Percentiles rank a stretch among this genome's conserved stretches.
Evolutionary conservation across 1,284 basidiomycete species (phyloP).

Genomic region (Testicularia cyperi): DNA sequence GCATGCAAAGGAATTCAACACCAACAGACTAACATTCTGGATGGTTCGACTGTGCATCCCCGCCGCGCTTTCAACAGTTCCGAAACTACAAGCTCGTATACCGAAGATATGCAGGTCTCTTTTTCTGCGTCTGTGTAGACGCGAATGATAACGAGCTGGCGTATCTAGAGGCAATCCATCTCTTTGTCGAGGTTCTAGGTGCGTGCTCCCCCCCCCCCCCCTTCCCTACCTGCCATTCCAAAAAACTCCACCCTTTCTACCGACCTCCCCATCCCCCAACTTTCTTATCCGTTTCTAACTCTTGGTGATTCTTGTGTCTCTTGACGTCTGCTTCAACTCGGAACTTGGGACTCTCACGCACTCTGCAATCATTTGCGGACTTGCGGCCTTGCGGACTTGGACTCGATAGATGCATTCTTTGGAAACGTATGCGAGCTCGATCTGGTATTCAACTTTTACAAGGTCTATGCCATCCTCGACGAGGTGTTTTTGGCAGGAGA

Average conservation of each 20-base stretch:
- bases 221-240: neutral
- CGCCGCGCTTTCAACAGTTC: slow-evolving; percentile 31
- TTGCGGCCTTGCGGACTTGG: no score
- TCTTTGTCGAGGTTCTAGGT: slow-evolving; percentile 98
- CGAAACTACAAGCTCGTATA: slow-evolving; percentile 56
- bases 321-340: no score
- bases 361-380: no score
- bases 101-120: slow-evolving; percentile 70
- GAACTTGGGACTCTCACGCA: no score
- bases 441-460: slow-evolving; percentile 98
- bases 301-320: no score
- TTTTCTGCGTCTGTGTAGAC: slow-evolving; percentile 95
- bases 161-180: slow-evolving; percentile 93
- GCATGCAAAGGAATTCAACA: no score
- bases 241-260: neutral
- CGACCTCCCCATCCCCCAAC: neutral
- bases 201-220: slow-evolving; percentile 46
- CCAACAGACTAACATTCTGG: no score
- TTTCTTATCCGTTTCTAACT: no score
- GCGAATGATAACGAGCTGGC: slow-evolving; percentile 97
- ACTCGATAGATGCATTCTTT: slow-evolving; percentile 81
- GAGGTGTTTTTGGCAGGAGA: slow-evolving; percentile 99
- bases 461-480: slow-evolving; percentile 94
- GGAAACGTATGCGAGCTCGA: slow-evolving; percentile 96
- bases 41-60: no score